Conservation (phyloP, 2,329 filamentous ascomycete species). For the Aureobasidium uvarum region DNA sequence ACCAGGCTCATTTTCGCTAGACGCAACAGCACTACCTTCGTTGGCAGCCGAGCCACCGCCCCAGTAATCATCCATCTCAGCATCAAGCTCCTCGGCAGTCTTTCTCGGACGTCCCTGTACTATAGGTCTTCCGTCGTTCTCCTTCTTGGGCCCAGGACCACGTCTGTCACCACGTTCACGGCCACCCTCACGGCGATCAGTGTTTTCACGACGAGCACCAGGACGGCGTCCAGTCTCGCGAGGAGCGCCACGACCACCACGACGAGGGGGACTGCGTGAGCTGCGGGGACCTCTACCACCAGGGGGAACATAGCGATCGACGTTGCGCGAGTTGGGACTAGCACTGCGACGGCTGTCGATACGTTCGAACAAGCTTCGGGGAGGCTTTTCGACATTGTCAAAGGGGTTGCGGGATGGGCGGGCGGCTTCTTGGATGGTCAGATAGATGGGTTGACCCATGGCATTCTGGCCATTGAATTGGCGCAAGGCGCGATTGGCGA, state of each 20-base stretch:
- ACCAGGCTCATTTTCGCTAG: slow-evolving; percentile 7
- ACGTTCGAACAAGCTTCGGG: slow-evolving; percentile 65
- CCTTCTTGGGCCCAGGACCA: slow-evolving; percentile 45
- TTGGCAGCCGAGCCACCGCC: slow-evolving; percentile 15
- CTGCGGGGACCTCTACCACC: slow-evolving; percentile 52
- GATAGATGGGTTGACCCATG: slow-evolving; percentile 73
- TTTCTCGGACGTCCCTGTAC: slow-evolving; percentile 63
- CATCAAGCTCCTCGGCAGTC: slow-evolving; percentile 87
- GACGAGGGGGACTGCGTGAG: slow-evolving; percentile 56
- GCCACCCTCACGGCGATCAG: slow-evolving; percentile 29
- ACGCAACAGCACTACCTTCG: slow-evolving; percentile 21
- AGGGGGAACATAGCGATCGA: slow-evolving; percentile 73
- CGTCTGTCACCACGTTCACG: slow-evolving; percentile 44
- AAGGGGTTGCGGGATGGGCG: slow-evolving; percentile 46
- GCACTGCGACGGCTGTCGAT: slow-evolving; percentile 50
- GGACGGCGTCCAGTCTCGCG: slow-evolving; percentile 51
- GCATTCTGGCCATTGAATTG: slow-evolving; percentile 91
- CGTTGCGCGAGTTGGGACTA: slow-evolving; percentile 61
- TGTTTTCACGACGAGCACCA: slow-evolving; percentile 45
- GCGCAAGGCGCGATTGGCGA: slow-evolving; percentile 70
- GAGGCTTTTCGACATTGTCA: slow-evolving; percentile 51
- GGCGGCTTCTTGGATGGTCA: slow-evolving; percentile 59
- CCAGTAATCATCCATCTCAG: slow-evolving; percentile 94
- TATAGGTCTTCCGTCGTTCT: slow-evolving; percentile 48
- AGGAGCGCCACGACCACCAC: slow-evolving; percentile 41